These are phyloP conservation scores for Leccinum angustisporum DNA, from an alignment of 1,284 basidiomycete species.

Conservation along the genomic window DNA sequence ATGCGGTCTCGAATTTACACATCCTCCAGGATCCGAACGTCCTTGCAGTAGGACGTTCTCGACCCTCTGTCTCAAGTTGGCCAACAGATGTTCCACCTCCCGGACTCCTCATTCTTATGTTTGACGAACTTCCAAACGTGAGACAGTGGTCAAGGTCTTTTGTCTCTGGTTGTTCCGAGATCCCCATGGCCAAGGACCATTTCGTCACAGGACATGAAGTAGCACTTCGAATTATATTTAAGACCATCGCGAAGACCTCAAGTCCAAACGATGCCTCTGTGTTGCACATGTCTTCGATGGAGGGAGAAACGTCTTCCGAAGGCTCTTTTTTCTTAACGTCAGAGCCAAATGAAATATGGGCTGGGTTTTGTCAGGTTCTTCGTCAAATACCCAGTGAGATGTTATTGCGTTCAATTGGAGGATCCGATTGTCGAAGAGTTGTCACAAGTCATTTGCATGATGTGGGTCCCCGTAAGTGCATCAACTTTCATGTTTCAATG, in stretches of 20 bases:
- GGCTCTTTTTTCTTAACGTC: conserved; percentile 34
- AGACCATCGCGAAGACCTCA: conserved; percentile 19
- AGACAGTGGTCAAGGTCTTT: conserved; percentile 61
- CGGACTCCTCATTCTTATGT: conserved; percentile 59
- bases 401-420: conserved; percentile 38
- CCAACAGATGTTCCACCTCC: conserved; percentile 57
- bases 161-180: conserved; percentile 32
- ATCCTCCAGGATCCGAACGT: conserved; percentile 57
- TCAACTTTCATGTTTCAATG: conserved; percentile 1
- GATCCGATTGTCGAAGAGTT: conserved; percentile 48
- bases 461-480: conserved; percentile 57
- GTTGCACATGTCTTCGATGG: conserved; percentile 4
- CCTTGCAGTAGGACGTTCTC: conserved; percentile 43
- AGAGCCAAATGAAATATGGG: conserved; percentile 53
- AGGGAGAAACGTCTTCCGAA: conserved; percentile 6
- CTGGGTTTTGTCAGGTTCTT: conserved; percentile 47
- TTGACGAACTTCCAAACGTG: conserved; percentile 48
- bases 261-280: neutral
- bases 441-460: conserved; percentile 65
- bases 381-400: conserved; percentile 52
- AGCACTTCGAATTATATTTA: conserved; percentile 43
- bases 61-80: conserved; percentile 49
- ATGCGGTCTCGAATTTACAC: conserved; percentile 64
- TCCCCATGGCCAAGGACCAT: conserved; percentile 47
- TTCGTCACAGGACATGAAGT: conserved; percentile 47